These are phyloP conservation scores for Neonectria hederae DNA, from an alignment of 2,329 filamentous ascomycete genomes.

Conservation along the genomic window DNA sequence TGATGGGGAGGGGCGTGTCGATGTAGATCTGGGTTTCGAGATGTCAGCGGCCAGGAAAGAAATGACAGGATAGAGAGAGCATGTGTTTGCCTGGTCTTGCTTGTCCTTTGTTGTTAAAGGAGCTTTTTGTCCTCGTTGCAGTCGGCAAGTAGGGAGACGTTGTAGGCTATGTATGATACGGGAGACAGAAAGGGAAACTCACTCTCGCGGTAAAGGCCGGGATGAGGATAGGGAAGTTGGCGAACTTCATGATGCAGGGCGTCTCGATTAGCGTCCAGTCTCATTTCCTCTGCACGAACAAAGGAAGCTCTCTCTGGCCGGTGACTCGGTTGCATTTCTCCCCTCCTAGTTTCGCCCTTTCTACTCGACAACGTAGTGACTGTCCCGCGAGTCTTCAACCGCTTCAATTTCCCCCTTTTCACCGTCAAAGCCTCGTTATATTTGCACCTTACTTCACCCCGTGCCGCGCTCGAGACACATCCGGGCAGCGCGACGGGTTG, in stretches of 20 bases:
- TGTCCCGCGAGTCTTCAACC: not conserved
- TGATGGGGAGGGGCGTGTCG: conserved; percentile 46
- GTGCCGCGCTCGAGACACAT: not conserved
- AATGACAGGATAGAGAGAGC: not conserved
- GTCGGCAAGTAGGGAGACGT: not conserved
- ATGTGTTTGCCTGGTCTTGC: too few relatives aligned
- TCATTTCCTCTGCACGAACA: conserved; percentile 19
- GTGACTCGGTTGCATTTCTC: not conserved
- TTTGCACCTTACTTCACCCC: not conserved
- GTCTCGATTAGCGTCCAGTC: conserved; percentile 9
- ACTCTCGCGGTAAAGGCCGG: conserved; percentile 51
- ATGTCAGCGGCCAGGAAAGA: conserved; percentile 1
- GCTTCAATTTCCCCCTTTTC: not conserved
- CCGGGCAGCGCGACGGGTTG: conserved; percentile 3
- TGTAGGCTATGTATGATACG: not conserved
- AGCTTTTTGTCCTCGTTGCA: not conserved
- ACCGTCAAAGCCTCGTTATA: not conserved
- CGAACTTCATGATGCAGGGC: conserved; percentile 41
- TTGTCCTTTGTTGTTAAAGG: too few relatives aligned
- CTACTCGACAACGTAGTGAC: conserved; percentile 23
- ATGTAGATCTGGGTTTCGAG: conserved; percentile 44
- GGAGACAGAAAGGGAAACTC: conserved; percentile 24
- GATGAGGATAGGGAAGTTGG: conserved; percentile 49
- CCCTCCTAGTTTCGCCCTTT: not conserved
- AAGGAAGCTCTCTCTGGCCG: not conserved